Evolutionary conservation across 2,329 filamentous ascomycete species (phyloP), one percentile per base, ranked within the genome.

Genomic region (Aspergillus uvarum): DNA sequence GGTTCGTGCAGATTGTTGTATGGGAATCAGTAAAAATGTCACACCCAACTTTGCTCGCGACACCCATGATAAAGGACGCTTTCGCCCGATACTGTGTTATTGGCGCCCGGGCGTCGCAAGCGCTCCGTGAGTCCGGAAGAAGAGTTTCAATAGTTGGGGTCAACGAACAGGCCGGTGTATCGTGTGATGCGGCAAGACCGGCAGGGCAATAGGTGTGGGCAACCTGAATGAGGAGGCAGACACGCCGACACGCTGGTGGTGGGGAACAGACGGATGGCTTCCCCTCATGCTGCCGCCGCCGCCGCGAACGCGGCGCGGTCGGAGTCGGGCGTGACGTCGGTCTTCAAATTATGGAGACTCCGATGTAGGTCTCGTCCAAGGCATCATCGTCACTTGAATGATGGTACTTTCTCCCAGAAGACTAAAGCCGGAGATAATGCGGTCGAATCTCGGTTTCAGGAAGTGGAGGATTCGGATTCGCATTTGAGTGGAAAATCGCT

Each of bases 231-330:
- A 55, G 51, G 59, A 60, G 49, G 31, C 29, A 31, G 26, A 29
- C 26, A 29, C 26, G 26, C 26, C 2, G 26, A 29, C 26, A 8
- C 7, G 26, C 51, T 55, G 42, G 53, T 47, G 44, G 24, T 29
- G 24, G 14, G 48, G 22, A 29, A 49, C 21, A 32, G 24, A 24
- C 7, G 5, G 38, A 19, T 44, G 51, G 4, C 38, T 61, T 63
- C 56, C 61, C 59, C 59, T 61, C 59, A 61, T 58, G 47, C 38
- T 44, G 38, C 16, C 16, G 38, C 38, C n/a, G 38, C 38, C 38
- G 38, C 38, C 31, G 16, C 21, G 50, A 16, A 3, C 19, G 16
- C 50, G 22, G 16, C 19, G 16, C 29, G 29, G 32, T 16, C 51
- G 31, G 3, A 14, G n/a, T 48, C 26, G 26, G 26, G 26, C 26